A percentile compares a stretch with the other conserved stretches of the same genome.
Conservation (phyloP, 345 rosid genomes). For the Populus deltoides region DNA sequence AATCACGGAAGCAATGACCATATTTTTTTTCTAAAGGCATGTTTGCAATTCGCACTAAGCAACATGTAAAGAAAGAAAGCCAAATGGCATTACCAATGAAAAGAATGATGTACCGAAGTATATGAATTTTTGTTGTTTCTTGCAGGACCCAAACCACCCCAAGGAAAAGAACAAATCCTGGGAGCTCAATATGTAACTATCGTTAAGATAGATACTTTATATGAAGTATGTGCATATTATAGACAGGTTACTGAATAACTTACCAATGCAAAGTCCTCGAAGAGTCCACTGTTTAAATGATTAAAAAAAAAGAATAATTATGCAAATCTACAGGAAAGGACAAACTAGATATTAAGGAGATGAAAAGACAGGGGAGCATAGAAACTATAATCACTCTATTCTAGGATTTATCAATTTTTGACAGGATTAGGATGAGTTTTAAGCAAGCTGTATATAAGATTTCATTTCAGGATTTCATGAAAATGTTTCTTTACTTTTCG, state of each 20-base stretch:
- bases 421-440: too few relatives aligned
- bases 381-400: too few relatives aligned
- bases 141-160: constrained; percentile 26
- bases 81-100: constrained; percentile 20
- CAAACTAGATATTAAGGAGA: background rate
- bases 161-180: constrained; percentile 24
- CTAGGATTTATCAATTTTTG: too few relatives aligned
- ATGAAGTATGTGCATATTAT: background rate
- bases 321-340: background rate
- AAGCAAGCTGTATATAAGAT: background rate
- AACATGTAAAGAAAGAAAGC: background rate
- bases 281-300: constrained; percentile 26
- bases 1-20: background rate
- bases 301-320: constrained; percentile 11
- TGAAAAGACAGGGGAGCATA: background rate
- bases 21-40: background rate
- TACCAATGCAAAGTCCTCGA: constrained; percentile 27
- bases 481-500: too few relatives aligned
- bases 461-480: background rate
- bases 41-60: background rate
- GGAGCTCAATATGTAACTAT: constrained; percentile 9
- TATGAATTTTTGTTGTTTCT: constrained; percentile 22
- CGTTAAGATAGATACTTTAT: background rate
- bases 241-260: constrained; percentile 8
- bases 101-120: constrained; percentile 21